Base-by-base conservation (phyloP, 1,284 basidiomycete species). In the Ustilago loliicola region DNA sequence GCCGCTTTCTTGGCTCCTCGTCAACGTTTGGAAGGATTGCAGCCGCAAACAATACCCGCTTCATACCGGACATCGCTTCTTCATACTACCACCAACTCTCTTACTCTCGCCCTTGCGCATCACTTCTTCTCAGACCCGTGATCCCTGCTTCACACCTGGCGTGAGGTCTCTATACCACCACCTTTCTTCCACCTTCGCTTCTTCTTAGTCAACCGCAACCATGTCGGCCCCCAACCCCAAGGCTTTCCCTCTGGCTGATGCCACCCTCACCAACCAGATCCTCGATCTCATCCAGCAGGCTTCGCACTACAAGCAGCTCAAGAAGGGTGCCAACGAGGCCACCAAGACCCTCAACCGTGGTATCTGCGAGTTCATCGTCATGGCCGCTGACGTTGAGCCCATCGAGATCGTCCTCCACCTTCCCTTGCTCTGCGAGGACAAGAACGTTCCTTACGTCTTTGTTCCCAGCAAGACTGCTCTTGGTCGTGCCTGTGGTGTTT, bases 331-430 rank as follows among this genome's bases (percentile, higher is more conserved):
- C 48, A 97, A 97, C 87, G 95, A 97, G 90, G 88, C 87, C 38
- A 98, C 96, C 80, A 98, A 98, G 90, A 99, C 97, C 27, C 91
- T 99, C 79, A 99, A 99, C 88, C 94, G 97, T 86, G 96, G 97
- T 89, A 96, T 98, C 84, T 94, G 95, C 82, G 97, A 99, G 89
- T 94, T 99, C 88, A 96, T 99, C 88, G 91, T 99, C 85, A 90
- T 99, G 88, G 97, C 97, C 68, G 97, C 95, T 73, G 88, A 87
- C 84, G 80, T 96, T 53, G 96, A 99, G 88, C 96, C 96, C 59
- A 91, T 99, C 84, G 96, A 99, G 88, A 99, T 99, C 87, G 89
- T 99, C 57, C 91, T 99, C 78, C 97, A 99, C 88, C 91, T 99
- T 30, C 97, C 97, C 51, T 90, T 99, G 62, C 90, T 99, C 50